Evolutionary conservation across 148 eudicot genomes (phyloP).

Genomic region (Polygonum aviculare): DNA sequence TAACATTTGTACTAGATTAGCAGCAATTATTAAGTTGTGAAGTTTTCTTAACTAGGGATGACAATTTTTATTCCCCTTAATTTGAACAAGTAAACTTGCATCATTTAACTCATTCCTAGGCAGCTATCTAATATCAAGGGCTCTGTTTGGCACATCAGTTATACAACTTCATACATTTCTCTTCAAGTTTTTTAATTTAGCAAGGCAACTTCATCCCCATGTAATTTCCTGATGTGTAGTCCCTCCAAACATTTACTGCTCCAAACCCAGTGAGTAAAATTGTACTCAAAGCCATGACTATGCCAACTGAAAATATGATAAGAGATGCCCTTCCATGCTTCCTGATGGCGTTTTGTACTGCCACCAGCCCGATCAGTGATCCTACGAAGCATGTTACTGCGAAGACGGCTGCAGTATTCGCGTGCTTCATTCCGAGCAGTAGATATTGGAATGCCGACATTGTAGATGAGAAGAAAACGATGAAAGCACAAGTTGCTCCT

Average conservation of each 20-base stretch:
- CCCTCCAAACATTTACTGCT: constrained; percentile 43
- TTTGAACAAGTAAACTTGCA: background rate
- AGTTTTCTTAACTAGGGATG: background rate
- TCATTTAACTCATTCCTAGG: background rate
- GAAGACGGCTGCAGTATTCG: constrained; percentile 19
- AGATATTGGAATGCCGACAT: constrained; percentile 57
- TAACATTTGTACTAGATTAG: constrained; percentile 1
- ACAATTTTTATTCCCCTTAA: too few species aligned
- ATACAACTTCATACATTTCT: background rate
- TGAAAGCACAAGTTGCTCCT: constrained; percentile 58
- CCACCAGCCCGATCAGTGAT: constrained; percentile 33
- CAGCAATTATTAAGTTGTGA: background rate
- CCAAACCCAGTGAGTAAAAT: constrained; percentile 50
- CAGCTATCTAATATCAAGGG: background rate
- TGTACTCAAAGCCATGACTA: constrained; percentile 48
- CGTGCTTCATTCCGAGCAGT: constrained; percentile 48
- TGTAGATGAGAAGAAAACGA: constrained; percentile 54
- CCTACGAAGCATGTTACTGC: constrained; percentile 36
- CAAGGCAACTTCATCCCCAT: constrained; percentile 54
- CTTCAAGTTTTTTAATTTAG: constrained; percentile 3
- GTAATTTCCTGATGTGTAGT: constrained; percentile 32
- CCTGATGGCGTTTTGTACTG: constrained; percentile 33
- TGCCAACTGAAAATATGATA: constrained; percentile 53
- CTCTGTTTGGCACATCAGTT: background rate
- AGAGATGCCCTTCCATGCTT: constrained; percentile 42